A percentile compares a stretch with the other conserved stretches of the same genome.
These are phyloP conservation scores for Colletotrichum cordylinicola DNA, from an alignment of 2,329 filamentous ascomycete genomes.

Conservation along the genomic window DNA sequence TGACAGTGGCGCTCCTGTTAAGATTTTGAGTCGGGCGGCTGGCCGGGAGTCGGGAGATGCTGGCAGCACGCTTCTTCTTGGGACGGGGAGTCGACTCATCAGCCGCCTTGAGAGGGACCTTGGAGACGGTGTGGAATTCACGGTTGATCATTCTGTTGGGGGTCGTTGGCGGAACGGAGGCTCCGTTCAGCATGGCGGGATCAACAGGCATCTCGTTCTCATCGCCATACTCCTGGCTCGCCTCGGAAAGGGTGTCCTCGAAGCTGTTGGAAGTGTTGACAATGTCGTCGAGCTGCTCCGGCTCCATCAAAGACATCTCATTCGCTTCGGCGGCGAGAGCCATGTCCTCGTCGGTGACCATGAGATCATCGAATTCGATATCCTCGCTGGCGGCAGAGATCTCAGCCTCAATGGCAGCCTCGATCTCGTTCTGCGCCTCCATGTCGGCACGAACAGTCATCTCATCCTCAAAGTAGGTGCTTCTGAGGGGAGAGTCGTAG, in stretches of 20 bases:
- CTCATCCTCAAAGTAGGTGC: constrained; percentile 66
- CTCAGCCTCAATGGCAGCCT: constrained; percentile 40
- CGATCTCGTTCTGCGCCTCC: constrained; percentile 34
- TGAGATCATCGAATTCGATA: constrained; percentile 49
- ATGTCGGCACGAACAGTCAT: constrained; percentile 52
- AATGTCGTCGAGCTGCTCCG: constrained; percentile 42
- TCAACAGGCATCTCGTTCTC: constrained; percentile 68
- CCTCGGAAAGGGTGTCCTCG: constrained; percentile 61
- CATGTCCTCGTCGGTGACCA: constrained; percentile 60
- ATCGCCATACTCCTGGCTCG: constrained; percentile 70
- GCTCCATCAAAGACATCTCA: constrained; percentile 62
- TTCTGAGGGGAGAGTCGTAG: constrained; percentile 45
- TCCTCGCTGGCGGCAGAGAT: constrained; percentile 30
- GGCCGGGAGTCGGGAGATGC: constrained; percentile 52
- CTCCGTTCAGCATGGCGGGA: constrained; percentile 41
- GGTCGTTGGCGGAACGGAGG: constrained; percentile 53
- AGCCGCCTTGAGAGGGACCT: constrained; percentile 76
- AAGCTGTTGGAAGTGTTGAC: constrained; percentile 32
- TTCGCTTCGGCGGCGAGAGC: constrained; percentile 64
- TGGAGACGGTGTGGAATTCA: constrained; percentile 76
- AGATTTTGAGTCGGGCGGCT: constrained; percentile 46
- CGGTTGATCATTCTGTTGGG: constrained; percentile 59
- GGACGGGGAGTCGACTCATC: constrained; percentile 60
- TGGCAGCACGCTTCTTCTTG: constrained; percentile 56
- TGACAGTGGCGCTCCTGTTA: constrained; percentile 55